Base-by-base conservation (phyloP, 805 yeast species). In the Candida nitratophila region DNA sequence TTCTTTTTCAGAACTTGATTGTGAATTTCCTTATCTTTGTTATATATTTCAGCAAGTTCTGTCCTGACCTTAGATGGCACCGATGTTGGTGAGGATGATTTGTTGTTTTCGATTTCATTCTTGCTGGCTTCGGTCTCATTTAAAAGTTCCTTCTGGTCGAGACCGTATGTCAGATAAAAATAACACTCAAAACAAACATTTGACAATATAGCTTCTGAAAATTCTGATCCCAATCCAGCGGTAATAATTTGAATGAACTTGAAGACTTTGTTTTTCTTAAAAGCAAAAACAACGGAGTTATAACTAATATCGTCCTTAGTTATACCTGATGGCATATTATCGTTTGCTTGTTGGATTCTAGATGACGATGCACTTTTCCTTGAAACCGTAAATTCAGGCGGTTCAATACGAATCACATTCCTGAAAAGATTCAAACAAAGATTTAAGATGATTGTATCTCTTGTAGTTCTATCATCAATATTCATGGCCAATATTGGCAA, bases 321-420 rank as follows among this genome's bases (percentile, higher is more conserved):
- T 9, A 84, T 71, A 35, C 77, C 81, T 7, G 66, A 63, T 0
- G 93, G 90, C 53, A 83, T 56, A 45, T 69, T 72, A 42, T 60
- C 56, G 44, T 51, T 51, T 19, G 56, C 45, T 51, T 68, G 47
- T 24, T 52, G 56, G 7, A 52, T 44, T 38, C 50, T 56, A 35
- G 70, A 64, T 35, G 70, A 65, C n/a, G 51, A 48, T 6, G 65
- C 41, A 44, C 61, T 70, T 40, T 71, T 71, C 1, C 68, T 62
- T 2, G 77, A 64, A 9, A 79, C 61, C 1, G 81, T 71, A 5
- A 73, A 52, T 31, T 73, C 78, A 1, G 84, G 79, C 0, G 90
- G 91, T 50, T 83, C 88, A 30, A 91, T 87, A 35, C 79, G 73
- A 9, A 86, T 64, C n/a, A 93, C 53, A 58, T 93, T 93, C 49